Base-by-base conservation (phyloP, 2,329 filamentous ascomycete genomes). In the Colletotrichum kahawae region DNA sequence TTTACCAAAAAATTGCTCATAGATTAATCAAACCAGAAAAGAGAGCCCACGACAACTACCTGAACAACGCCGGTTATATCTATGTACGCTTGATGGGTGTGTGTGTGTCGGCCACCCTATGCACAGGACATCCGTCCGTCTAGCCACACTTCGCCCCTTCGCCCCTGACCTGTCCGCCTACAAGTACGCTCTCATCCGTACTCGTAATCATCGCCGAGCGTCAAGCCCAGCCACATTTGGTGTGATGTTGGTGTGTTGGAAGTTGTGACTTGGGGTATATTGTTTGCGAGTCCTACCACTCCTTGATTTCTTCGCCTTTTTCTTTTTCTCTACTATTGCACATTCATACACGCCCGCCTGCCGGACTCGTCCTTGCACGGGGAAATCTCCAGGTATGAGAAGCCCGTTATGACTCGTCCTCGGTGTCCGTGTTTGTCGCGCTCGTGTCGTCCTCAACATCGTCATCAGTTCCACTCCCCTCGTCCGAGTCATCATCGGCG, bases 401-500 rank as follows among this genome's bases (percentile, higher is more conserved):
- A 31, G 27, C 18, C 38, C 27, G 74, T 78, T 82, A 90, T 81
- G 89, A 87, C 82, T 92, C 90, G 34, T 91, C 89, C 81, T 94
- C 92, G 2, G 92, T 94, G 78, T 93, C 91, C 14, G 91, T 93
- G 81, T 94, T 92, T 16, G 92, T 94, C 77, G 90, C 92, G 80
- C 92, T 93, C 43, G 92, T 92, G 82, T 92, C 91, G 34, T 92
- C 91, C 80, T 94, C 92, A 75, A 93, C 93, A 75, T 97, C 95
- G 76, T 97, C 95, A 18, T 86, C 86, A 13, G 93, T 95, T 77
- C 95, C 93, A 77, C 95, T 97, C 87, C 97, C 95, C 27, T 96
- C 95, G 67, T 95, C 93, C 70, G 91, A 93, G 62, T 93, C 92
- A 3, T 91, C 90, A 62, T 86, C 84, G 31, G 81, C 84, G 73